These are phyloP conservation scores for Populus hybrid DNA, from an alignment of 441 rosid genomes.

Conservation along the genomic window DNA sequence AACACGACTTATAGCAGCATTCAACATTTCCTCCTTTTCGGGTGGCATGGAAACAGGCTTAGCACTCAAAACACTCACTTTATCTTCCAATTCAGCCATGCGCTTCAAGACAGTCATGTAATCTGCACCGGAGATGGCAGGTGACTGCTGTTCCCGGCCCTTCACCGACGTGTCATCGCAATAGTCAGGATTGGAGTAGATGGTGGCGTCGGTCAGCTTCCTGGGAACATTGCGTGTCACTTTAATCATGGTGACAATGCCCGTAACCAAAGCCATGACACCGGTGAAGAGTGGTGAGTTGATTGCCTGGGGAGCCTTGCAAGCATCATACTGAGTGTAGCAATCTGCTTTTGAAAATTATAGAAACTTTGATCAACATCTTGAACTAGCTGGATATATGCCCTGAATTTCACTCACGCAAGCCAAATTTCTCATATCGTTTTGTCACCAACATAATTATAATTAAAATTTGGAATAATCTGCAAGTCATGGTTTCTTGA, in stretches of 20 bases:
- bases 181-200: constrained; percentile 45
- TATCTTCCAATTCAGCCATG: constrained; percentile 81
- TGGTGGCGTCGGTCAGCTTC: constrained; percentile 50
- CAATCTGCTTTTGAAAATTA: constrained; percentile 38
- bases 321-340: constrained; percentile 22
- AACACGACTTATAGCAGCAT: constrained; percentile 58
- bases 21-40: constrained; percentile 72
- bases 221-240: constrained; percentile 72
- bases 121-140: constrained; percentile 44
- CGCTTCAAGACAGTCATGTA: constrained; percentile 57
- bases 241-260: constrained; percentile 68
- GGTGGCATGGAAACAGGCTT: constrained; percentile 58
- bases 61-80: constrained; percentile 38
- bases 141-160: constrained; percentile 25
- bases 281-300: constrained; percentile 61
- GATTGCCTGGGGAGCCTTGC: constrained; percentile 37
- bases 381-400: not conserved
- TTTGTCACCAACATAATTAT: too few relatives aligned
- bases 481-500: not conserved
- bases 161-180: constrained; percentile 31
- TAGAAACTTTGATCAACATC: not conserved
- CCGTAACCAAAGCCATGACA: constrained; percentile 76
- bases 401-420: not conserved
- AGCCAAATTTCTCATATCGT: not conserved
- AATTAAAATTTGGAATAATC: not conserved